Evolutionary conservation across 306 rosid species (phyloP).

Genomic region (Dalbergia cultrata): DNA sequence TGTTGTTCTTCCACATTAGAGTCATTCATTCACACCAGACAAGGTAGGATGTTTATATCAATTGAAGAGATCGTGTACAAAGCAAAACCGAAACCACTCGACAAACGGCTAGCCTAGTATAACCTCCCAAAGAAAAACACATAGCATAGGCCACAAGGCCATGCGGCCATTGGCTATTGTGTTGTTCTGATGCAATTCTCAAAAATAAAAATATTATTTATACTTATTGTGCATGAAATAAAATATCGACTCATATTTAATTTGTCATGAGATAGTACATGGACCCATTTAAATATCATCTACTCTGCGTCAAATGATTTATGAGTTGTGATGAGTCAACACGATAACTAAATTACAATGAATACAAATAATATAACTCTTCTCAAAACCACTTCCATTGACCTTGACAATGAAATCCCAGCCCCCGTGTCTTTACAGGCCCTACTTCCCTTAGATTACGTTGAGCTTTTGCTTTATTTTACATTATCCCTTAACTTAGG

Average conservation of each 20-base stretch:
- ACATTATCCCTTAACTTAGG: slow-evolving; percentile 76
- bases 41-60: slow-evolving; percentile 18
- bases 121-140: neutral
- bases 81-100: neutral
- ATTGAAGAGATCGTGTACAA: too few species aligned
- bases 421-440: slow-evolving; percentile 15
- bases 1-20: slow-evolving; percentile 6
- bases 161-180: neutral
- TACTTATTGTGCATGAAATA: too few species aligned
- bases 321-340: too few species aligned
- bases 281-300: too few species aligned
- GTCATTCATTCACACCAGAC: slow-evolving; percentile 61
- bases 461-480: slow-evolving; percentile 52
- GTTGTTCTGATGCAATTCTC: neutral
- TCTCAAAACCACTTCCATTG: neutral
- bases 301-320: too few species aligned
- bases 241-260: too few species aligned
- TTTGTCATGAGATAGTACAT: too few species aligned
- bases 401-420: slow-evolving; percentile 37
- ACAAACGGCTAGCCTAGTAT: neutral
- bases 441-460: slow-evolving; percentile 62
- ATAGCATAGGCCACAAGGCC: neutral
- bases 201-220: too few species aligned
- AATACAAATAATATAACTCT: too few species aligned
- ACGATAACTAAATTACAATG: too few species aligned